A percentile compares a stretch with the other conserved stretches of the same genome.
Evolutionary conservation across 208 protist species (phyloP).

Genomic region (Leishmania arabica): DNA sequence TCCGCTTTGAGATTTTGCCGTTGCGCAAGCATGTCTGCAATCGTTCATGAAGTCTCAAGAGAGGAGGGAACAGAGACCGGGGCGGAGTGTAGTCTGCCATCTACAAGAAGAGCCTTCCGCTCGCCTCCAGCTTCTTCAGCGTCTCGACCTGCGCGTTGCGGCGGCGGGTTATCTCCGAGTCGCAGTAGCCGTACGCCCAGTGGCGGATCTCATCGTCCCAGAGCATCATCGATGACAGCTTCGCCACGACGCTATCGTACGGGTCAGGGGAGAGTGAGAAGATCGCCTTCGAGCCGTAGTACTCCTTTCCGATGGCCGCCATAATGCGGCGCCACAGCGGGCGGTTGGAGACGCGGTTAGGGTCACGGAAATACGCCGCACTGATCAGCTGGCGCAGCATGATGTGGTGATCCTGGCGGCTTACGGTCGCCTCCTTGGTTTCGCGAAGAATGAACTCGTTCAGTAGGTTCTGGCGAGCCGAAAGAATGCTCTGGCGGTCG

Average conservation of each 20-base stretch:
- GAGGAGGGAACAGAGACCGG: not conserved
- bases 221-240: constrained; percentile 89
- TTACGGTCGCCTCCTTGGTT: constrained; percentile 42
- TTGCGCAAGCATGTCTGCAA: not conserved
- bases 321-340: constrained; percentile 71
- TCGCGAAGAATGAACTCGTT: constrained; percentile 79
- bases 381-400: constrained; percentile 85
- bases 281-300: constrained; percentile 75
- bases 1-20: not conserved
- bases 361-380: constrained; percentile 68
- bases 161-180: constrained; percentile 53
- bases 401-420: constrained; percentile 81
- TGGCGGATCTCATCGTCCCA: constrained; percentile 66
- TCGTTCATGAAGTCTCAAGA: not conserved
- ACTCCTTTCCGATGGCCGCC: constrained; percentile 74
- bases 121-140: constrained; percentile 47
- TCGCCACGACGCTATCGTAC: constrained; percentile 79
- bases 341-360: constrained; percentile 54
- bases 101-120: constrained; percentile 73
- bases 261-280: constrained; percentile 82
- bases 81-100: not conserved
- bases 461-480: constrained; percentile 63
- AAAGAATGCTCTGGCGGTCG: constrained; percentile 59
- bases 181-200: constrained; percentile 73
- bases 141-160: constrained; percentile 49